Conservation (phyloP, 768 basidiomycete genomes). For the Infundibulicybe gibba region DNA sequence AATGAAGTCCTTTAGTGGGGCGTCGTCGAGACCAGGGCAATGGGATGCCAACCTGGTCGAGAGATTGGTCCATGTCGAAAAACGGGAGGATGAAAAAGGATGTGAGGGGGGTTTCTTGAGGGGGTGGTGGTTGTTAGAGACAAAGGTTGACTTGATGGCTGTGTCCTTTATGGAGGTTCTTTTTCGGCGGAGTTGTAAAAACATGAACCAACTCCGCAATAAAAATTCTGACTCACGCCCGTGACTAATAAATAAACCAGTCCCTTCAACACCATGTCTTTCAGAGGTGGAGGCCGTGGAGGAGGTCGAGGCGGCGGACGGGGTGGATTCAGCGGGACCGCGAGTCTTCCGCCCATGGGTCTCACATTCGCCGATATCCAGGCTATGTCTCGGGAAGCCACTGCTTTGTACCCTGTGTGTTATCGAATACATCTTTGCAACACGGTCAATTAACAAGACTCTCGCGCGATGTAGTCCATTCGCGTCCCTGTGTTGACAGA, state of each 20-base stretch:
- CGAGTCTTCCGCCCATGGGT: slow-evolving; percentile 67
- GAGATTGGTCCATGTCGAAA: slow-evolving; percentile 71
- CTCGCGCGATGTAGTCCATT: slow-evolving; percentile 44
- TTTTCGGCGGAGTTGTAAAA: too few relatives aligned
- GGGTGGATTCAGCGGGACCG: slow-evolving; percentile 54
- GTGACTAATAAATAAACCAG: too few relatives aligned
- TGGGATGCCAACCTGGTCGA: slow-evolving; percentile 64
- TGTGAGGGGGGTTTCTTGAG: slow-evolving; percentile 14
- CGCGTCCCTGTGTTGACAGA: slow-evolving; percentile 70
- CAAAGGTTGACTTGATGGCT: slow-evolving; percentile 18
- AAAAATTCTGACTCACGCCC: not conserved
- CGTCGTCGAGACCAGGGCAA: slow-evolving; percentile 15
- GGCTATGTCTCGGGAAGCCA: slow-evolving; percentile 69
- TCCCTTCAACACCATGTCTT: not conserved
- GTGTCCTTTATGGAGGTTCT: slow-evolving; percentile 33
- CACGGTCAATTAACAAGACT: slow-evolving; percentile 15
- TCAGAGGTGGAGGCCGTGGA: slow-evolving; percentile 27
- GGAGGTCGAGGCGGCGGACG: slow-evolving; percentile 47
- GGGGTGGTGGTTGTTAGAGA: slow-evolving; percentile 4
- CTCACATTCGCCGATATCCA: slow-evolving; percentile 79
- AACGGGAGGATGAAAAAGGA: slow-evolving; percentile 8
- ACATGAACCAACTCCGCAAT: not conserved
- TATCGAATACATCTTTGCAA: slow-evolving; percentile 15
- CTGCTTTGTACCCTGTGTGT: slow-evolving; percentile 80
- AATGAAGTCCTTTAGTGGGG: slow-evolving; percentile 7